phyloP scores from a whole-genome alignment of 331 rosid species.

The Ulmus americana region DNA sequence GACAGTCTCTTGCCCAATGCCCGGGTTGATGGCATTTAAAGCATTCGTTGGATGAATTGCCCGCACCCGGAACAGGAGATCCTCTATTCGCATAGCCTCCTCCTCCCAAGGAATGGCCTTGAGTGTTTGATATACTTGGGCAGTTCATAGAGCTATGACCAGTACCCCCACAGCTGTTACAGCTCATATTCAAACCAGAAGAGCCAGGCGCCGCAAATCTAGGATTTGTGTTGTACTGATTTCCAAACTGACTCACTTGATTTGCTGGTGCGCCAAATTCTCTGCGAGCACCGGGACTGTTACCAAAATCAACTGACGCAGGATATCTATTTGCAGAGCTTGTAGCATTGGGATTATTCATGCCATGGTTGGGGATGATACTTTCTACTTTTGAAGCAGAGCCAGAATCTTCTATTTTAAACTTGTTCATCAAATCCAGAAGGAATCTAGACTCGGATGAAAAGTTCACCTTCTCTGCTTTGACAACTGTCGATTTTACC shows the following conservation, averaged over 20 bases:
- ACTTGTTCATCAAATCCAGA: slow-evolving; percentile 56
- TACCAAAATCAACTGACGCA: slow-evolving; percentile 21
- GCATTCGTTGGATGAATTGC: slow-evolving; percentile 53
- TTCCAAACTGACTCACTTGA: slow-evolving; percentile 46
- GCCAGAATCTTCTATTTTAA: slow-evolving; percentile 30
- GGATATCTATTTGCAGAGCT: slow-evolving; percentile 35
- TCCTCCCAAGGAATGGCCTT: slow-evolving; percentile 40
- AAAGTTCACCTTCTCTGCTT: slow-evolving; percentile 58
- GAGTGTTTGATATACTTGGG: slow-evolving; percentile 41
- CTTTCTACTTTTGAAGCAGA: slow-evolving; percentile 30
- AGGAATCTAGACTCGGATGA: slow-evolving; percentile 38
- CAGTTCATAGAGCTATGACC: slow-evolving; percentile 67
- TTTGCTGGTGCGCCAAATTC: slow-evolving; percentile 44
- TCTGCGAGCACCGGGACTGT: slow-evolving; percentile 32
- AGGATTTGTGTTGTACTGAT: slow-evolving; percentile 37
- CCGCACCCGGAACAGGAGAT: slow-evolving; percentile 34
- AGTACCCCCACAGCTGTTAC: slow-evolving; percentile 63
- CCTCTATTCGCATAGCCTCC: slow-evolving; percentile 32
- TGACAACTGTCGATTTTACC: slow-evolving; percentile 67
- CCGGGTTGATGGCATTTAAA: slow-evolving; percentile 77
- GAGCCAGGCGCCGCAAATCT: slow-evolving; percentile 27
- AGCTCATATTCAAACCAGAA: slow-evolving; percentile 32
- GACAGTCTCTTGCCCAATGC: slow-evolving; percentile 84
- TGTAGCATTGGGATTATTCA: slow-evolving; percentile 25
- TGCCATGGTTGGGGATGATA: slow-evolving; percentile 26